Percentiles rank a stretch among this genome's conserved stretches.
Conservation (phyloP, 2,329 filamentous ascomycete species). For the Chaetoscypha palmicola region DNA sequence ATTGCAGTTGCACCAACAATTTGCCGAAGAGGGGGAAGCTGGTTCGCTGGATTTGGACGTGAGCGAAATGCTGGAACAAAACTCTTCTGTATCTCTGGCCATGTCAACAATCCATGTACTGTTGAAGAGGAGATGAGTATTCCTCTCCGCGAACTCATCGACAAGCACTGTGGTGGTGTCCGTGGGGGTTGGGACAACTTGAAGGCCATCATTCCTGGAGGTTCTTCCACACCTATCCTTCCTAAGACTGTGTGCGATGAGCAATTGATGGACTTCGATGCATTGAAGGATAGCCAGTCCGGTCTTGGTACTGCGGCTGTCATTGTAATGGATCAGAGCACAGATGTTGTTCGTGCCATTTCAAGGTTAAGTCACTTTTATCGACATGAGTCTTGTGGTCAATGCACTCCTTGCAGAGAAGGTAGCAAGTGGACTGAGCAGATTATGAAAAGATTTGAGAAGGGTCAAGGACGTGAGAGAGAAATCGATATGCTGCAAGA, state of each 20-base stretch:
- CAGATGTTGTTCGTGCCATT: conserved; percentile 92
- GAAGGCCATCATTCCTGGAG: conserved; percentile 88
- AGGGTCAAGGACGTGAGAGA: conserved; percentile 76
- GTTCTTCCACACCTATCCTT: conserved; percentile 91
- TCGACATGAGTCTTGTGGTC: conserved; percentile 95
- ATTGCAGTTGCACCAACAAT: conserved; percentile 94
- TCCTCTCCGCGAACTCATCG: conserved; percentile 88
- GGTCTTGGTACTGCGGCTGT: conserved; percentile 96
- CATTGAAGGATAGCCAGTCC: conserved; percentile 93
- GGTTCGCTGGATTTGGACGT: conserved; percentile 91
- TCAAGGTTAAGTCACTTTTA: conserved; percentile 93
- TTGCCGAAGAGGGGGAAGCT: conserved; percentile 80
- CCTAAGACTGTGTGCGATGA: conserved; percentile 87
- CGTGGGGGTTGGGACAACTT: conserved; percentile 97
- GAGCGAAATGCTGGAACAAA: conserved; percentile 97
- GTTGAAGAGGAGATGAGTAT: conserved; percentile 99
- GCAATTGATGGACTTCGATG: conserved; percentile 98
- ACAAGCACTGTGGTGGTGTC: conserved; percentile 96
- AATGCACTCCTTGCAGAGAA: conserved; percentile 99
- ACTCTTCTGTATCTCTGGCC: conserved; percentile 95
- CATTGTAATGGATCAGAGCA: conserved; percentile 98
- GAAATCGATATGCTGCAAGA: conserved; percentile 99
- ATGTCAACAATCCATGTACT: conserved; percentile 97
- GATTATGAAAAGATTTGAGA: conserved; percentile 96
- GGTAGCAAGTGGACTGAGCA: conserved; percentile 99